Conservation (phyloP, 2,329 filamentous ascomycete species). For the Pseudocercospora ulei region DNA sequence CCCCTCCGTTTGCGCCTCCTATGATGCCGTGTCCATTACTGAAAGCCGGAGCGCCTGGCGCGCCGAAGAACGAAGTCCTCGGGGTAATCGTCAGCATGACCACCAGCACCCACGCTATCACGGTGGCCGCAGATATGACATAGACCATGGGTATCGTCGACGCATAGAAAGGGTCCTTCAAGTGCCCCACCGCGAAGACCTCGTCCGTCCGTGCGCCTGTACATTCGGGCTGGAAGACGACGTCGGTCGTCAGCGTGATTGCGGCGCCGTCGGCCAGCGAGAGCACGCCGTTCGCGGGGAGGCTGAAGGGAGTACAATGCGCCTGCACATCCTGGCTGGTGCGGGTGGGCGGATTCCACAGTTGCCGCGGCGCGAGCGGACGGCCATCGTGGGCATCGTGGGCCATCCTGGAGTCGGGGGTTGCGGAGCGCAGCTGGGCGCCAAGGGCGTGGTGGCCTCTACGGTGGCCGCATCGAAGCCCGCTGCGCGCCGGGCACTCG, state of each 20-base stretch:
- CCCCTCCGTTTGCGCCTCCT: constrained; percentile 58
- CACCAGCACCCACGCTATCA: constrained; percentile 82
- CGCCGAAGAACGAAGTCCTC: constrained; percentile 82
- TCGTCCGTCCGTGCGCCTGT: constrained; percentile 38
- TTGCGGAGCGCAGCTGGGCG: constrained; percentile 18
- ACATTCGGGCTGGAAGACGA: constrained; percentile 53
- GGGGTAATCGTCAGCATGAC: constrained; percentile 91
- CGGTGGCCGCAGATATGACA: constrained; percentile 80
- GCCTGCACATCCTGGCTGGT: constrained; percentile 17
- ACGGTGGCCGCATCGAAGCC: constrained; percentile 21
- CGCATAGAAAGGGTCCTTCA: constrained; percentile 81
- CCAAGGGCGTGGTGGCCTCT: constrained; percentile 14
- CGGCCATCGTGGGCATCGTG: constrained; percentile 18
- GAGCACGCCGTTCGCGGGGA: constrained; percentile 51
- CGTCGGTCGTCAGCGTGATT: constrained; percentile 51
- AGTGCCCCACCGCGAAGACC: constrained; percentile 51
- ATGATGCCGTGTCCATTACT: constrained; percentile 72
- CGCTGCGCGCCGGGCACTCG: too few relatives aligned
- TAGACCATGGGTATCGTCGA: constrained; percentile 90
- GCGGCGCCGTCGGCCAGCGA: constrained; percentile 46
- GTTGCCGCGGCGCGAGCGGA: constrained; percentile 26
- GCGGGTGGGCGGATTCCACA: constrained; percentile 30
- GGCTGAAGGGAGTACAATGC: constrained; percentile 53
- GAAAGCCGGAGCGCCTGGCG: constrained; percentile 43
- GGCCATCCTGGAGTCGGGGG: constrained; percentile 19